Percentiles rank a stretch among this genome's conserved stretches.
Conservation (phyloP, 176 grass and related monocot species). For the Echinochloa phyllopogon region DNA sequence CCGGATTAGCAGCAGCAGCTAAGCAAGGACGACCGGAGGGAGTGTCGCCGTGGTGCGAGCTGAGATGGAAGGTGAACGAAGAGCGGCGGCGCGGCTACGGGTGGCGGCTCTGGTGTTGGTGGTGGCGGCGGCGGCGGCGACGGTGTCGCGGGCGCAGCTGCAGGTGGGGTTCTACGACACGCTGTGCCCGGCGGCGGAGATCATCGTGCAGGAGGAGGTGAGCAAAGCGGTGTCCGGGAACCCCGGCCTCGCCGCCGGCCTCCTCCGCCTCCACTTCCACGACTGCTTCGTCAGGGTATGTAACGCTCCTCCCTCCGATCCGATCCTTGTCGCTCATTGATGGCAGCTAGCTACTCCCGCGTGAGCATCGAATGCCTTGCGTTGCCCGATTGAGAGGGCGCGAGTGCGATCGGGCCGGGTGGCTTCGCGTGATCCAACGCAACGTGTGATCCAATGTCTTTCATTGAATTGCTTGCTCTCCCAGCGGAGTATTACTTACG, state of each 20-base stretch:
- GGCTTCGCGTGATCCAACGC: slow-evolving; percentile 41
- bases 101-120: not conserved
- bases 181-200: slow-evolving; percentile 66
- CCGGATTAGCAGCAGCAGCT: not conserved
- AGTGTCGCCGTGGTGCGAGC: no score
- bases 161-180: slow-evolving; percentile 63
- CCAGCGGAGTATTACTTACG: no score
- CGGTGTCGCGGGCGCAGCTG: slow-evolving; percentile 50
- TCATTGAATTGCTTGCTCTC: no score
- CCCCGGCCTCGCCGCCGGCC: slow-evolving; percentile 52
- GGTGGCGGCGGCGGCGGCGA: not conserved
- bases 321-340: not conserved
- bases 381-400: no score
- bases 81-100: not conserved
- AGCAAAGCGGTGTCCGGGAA: slow-evolving; percentile 40
- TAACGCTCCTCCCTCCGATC: not conserved
- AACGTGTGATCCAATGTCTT: slow-evolving; percentile 1
- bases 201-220: slow-evolving; percentile 62
- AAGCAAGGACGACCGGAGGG: slow-evolving; percentile 37
- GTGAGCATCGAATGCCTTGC: not conserved
- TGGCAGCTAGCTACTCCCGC: not conserved
- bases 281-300: slow-evolving; percentile 92
- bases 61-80: not conserved
- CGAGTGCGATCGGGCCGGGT: not conserved
- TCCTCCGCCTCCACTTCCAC: slow-evolving; percentile 84